Conservation (phyloP, 306 rosid species). For the Cercis canadensis region DNA sequence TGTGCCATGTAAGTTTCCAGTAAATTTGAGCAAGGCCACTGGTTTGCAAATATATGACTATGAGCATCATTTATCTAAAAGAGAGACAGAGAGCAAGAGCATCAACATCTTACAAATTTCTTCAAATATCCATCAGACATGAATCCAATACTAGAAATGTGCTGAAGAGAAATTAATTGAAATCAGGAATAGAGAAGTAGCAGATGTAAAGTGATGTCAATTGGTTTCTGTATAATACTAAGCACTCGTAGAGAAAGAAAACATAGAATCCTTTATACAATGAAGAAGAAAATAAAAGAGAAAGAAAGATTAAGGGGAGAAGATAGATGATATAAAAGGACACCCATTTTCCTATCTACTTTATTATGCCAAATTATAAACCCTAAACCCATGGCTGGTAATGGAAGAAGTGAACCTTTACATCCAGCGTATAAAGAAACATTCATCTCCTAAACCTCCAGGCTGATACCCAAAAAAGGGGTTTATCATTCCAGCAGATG, state of each 20-base stretch:
- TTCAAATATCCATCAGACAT: too few species aligned
- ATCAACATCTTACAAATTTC: conserved; percentile 13
- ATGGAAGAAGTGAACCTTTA: neutral
- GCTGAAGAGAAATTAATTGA: conserved; percentile 31
- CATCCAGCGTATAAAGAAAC: neutral
- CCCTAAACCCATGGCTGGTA: conserved; percentile 13
- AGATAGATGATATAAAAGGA: neutral
- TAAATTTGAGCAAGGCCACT: too few species aligned
- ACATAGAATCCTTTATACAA: conserved; percentile 34
- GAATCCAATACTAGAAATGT: too few species aligned
- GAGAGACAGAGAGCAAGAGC: conserved; percentile 1
- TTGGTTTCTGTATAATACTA: too few species aligned
- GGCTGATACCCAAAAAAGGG: conserved; percentile 74
- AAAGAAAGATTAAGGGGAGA: conserved; percentile 13
- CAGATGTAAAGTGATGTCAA: too few species aligned
- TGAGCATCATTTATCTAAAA: neutral
- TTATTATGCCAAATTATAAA: conserved; percentile 24
- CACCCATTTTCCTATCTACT: conserved; percentile 21
- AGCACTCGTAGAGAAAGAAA: too few species aligned
- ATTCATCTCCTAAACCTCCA: conserved; percentile 63
- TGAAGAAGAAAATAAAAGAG: conserved; percentile 27
- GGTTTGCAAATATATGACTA: too few species aligned
- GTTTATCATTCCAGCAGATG: conserved; percentile 66
- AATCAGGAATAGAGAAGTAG: conserved; percentile 9
- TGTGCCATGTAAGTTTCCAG: too few species aligned